Conservation (phyloP, 768 basidiomycete species). For the Termitomyces eurrhizus region DNA sequence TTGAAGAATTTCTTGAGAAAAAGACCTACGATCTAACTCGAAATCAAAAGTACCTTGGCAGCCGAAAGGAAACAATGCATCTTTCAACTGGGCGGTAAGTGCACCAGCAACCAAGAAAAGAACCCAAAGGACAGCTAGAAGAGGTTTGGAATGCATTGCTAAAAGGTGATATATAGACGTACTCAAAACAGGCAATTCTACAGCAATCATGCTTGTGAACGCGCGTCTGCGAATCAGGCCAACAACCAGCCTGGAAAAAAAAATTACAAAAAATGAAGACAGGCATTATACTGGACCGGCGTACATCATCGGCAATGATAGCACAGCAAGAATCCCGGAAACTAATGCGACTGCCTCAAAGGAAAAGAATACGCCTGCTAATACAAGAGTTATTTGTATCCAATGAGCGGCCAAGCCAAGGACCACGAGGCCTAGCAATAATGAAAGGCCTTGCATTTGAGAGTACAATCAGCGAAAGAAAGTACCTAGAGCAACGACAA, state of each 20-base stretch:
- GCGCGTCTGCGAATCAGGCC: constrained; percentile 11
- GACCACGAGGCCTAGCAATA: constrained; percentile 8
- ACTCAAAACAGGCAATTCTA: constrained; percentile 14
- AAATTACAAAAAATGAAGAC: background rate
- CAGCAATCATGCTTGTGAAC: constrained; percentile 11
- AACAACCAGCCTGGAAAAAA: constrained; percentile 10
- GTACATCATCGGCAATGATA: constrained; percentile 13
- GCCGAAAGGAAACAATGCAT: constrained; percentile 9
- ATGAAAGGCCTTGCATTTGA: constrained; percentile 7
- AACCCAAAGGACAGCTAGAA: constrained; percentile 12
- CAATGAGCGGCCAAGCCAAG: constrained; percentile 13
- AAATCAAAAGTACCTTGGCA: constrained; percentile 4
- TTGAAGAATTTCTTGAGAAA: background rate
- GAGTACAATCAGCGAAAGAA: background rate
- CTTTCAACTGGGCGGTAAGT: constrained; percentile 8
- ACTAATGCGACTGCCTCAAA: constrained; percentile 16
- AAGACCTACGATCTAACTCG: background rate
- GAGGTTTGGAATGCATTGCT: background rate
- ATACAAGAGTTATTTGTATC: background rate
- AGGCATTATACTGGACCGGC: background rate
- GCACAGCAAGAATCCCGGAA: constrained; percentile 4
- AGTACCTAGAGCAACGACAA: background rate
- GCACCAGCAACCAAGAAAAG: constrained; percentile 12
- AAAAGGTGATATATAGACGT: background rate
- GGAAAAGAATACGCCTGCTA: background rate